Evolutionary conservation across 169 alveolate species (phyloP), one percentile per base, ranked within the genome.

Genomic region (Plasmodium inui): DNA sequence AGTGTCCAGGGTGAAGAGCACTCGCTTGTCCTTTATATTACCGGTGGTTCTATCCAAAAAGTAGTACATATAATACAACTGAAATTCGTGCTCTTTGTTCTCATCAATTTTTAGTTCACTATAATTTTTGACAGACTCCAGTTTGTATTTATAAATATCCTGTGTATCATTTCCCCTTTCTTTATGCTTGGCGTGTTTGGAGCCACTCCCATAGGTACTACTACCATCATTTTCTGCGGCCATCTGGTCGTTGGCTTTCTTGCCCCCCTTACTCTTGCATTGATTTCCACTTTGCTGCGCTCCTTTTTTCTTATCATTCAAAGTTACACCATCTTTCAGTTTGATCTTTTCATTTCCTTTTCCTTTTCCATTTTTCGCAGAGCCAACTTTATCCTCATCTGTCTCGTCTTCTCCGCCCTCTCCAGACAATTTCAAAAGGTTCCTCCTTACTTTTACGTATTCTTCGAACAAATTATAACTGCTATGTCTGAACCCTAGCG

Each of bases 1-100:
- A 39, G 97, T 97, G 91, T 98, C 99, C 4, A 98, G 98, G 61
- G 95, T 96, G 95, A 98, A 98, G 71, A 96, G 95, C 61, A 98
- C 99, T 3, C 99, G 96, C 14, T 97, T 96, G 93, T 97, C 99
- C 46, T 92, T 89, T 84, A 96, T 95, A 70, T 97, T 94, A 28
- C 98, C 98, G 30, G 97, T 93, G 28, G 98, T 95, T 34, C 98
- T 95, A 81, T 96, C 98, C 94, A 97, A 93, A 53, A 95, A 92
- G 41, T 97, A 98, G 85, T 98, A 98, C 98, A 97, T 97, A 83
- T 97, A 97, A 46, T 96, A 94, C 67, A 97, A 41, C 93, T 96
- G 98, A 82, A 94, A 95, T 26, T 95, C 97, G 41, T 79, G 95
- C n/a, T 96, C 97, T 72, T 83, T 92, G 10, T 92, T 96, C 37